Evolutionary conservation across 2,329 filamentous ascomycete species (phyloP).

Genomic region (Fusarium sororula): DNA sequence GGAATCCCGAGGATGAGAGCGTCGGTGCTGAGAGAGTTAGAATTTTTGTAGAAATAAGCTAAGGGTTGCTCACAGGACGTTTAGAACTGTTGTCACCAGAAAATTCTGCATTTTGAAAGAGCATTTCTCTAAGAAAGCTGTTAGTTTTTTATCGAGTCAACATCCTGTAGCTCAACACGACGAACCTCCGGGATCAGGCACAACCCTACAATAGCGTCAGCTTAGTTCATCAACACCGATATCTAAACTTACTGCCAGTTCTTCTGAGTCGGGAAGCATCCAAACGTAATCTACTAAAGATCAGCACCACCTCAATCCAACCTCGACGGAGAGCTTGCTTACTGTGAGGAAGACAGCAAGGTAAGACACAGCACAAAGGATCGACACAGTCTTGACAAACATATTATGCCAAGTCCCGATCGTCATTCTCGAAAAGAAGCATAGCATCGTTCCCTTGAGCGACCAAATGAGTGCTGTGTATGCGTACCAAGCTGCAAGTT

Average conservation of each 20-base stretch:
- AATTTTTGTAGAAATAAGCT: neutral
- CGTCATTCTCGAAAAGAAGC: slow-evolving; percentile 44
- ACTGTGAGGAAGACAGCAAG: slow-evolving; percentile 35
- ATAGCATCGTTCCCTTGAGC: slow-evolving; percentile 44
- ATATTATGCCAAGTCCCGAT: slow-evolving; percentile 40
- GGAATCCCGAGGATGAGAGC: slow-evolving; percentile 32
- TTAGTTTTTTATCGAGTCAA: neutral
- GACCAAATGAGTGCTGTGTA: slow-evolving; percentile 51
- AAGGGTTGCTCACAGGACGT: slow-evolving; percentile 19
- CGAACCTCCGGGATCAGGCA: slow-evolving; percentile 29
- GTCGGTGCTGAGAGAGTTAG: slow-evolving; percentile 20
- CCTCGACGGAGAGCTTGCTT: fast-evolving
- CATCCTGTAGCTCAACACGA: fast-evolving
- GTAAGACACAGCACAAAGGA: slow-evolving; percentile 10
- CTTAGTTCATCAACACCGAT: fast-evolving
- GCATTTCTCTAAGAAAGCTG: slow-evolving; percentile 5
- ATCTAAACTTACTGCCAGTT: slow-evolving; percentile 31
- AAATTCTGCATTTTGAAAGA: slow-evolving; percentile 32
- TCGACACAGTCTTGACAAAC: slow-evolving; percentile 28
- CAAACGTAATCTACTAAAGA: slow-evolving; percentile 19
- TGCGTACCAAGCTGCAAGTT: slow-evolving; percentile 52
- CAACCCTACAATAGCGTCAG: neutral
- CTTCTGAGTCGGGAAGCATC: slow-evolving; percentile 31
- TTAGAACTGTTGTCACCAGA: slow-evolving; percentile 31
- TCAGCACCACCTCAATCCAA: neutral